Conservation (phyloP, 2,329 filamentous ascomycete genomes). For the Tolypocladium inflatum region DNA sequence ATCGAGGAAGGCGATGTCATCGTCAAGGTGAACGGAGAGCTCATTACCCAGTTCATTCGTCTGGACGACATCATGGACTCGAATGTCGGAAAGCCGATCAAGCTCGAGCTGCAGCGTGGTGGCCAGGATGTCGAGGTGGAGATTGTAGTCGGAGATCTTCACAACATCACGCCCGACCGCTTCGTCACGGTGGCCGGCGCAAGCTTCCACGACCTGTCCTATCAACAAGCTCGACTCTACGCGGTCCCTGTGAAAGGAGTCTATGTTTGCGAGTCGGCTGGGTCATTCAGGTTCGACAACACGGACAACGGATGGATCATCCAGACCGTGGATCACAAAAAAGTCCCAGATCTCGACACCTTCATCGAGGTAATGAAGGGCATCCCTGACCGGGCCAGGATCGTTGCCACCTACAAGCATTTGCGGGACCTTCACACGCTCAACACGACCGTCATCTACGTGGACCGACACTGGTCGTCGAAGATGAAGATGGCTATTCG, state of each 20-base stretch:
- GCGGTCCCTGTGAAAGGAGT: constrained; percentile 88
- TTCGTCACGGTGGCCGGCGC: constrained; percentile 92
- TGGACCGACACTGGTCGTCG: constrained; percentile 91
- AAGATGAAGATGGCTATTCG: constrained; percentile 90
- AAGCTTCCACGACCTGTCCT: constrained; percentile 92
- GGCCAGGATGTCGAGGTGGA: constrained; percentile 81
- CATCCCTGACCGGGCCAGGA: constrained; percentile 73
- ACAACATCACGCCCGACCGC: constrained; percentile 89
- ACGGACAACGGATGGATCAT: constrained; percentile 90
- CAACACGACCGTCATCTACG: constrained; percentile 83
- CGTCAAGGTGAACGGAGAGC: constrained; percentile 84
- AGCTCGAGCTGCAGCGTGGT: constrained; percentile 76
- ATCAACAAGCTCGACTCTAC: constrained; percentile 94
- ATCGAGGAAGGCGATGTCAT: constrained; percentile 92
- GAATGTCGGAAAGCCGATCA: constrained; percentile 69
- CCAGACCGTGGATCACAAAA: constrained; percentile 84
- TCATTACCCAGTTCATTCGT: constrained; percentile 86
- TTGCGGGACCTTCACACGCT: constrained; percentile 89
- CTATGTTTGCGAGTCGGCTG: constrained; percentile 88
- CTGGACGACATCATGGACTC: constrained; percentile 89
- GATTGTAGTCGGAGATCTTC: constrained; percentile 77
- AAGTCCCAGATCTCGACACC: constrained; percentile 74
- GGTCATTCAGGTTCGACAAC: constrained; percentile 90
- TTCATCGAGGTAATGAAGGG: constrained; percentile 87
- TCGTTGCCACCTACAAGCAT: constrained; percentile 94